These are phyloP conservation scores for Panellus pusillus DNA, from an alignment of 768 basidiomycete species.

Conservation along the genomic window DNA sequence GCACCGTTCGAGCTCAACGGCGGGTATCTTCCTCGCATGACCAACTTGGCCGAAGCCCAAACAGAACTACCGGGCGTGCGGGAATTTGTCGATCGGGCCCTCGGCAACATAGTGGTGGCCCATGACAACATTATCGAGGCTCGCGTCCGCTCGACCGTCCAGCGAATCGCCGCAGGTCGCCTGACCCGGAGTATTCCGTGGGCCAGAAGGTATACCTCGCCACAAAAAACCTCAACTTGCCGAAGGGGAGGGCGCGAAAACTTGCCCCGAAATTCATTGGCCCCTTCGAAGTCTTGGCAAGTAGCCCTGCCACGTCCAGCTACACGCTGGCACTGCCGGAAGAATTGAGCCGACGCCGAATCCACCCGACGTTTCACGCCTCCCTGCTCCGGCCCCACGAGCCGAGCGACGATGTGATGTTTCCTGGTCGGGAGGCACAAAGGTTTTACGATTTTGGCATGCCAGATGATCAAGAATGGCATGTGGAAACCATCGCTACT, in stretches of 20 bases:
- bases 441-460: constrained; percentile 38
- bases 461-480: constrained; percentile 33
- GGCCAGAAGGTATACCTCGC: constrained; percentile 27
- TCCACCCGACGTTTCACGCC: constrained; percentile 38
- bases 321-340: constrained; percentile 30
- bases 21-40: constrained; percentile 6
- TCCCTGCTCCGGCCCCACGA: constrained; percentile 27
- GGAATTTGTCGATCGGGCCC: constrained; percentile 28
- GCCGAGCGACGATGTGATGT: constrained; percentile 32
- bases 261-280: constrained; percentile 40
- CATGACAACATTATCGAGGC: constrained; percentile 39
- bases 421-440: constrained; percentile 29
- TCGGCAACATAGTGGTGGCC: constrained; percentile 26
- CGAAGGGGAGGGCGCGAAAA: constrained; percentile 33
- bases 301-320: constrained; percentile 20
- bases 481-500: constrained; percentile 33
- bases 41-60: neutral
- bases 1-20: constrained; percentile 32
- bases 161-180: constrained; percentile 27
- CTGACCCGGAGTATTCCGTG: neutral
- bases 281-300: constrained; percentile 36
- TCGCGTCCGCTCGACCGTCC: constrained; percentile 27
- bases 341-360: constrained; percentile 23
- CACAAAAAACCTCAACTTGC: constrained; percentile 35
- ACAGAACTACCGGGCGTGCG: constrained; percentile 21